Evolutionary conservation across 129 eudicot species (phyloP), one percentile per base, ranked within the genome.

Genomic region (Smallanthus sonchifolius): DNA sequence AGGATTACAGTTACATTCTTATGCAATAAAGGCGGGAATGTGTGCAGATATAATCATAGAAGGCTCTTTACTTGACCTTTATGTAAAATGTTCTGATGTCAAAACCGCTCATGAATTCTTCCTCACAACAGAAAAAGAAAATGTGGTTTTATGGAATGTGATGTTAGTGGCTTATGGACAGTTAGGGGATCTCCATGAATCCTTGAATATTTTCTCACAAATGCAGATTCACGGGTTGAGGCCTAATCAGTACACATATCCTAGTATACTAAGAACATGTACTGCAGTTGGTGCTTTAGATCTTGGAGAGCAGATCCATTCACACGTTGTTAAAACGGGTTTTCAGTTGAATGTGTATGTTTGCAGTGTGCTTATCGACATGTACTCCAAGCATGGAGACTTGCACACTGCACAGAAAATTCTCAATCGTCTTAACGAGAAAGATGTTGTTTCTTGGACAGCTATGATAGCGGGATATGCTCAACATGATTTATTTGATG

Each of bases 121-220:
- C 71, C 94, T 85, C 38, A 72, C 85, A 24, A 88, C 93, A 3
- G 72, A 67, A 76, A 91, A 48, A 55, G 86, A 91, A 63, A 95
- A 95, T 45, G 87, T 95, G 20, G 99, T 95, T 66, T 76, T 95
- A 65, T 95, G 97, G 97, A 95, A 95, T 72, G 94, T 95, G 77
- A 95, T 95, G 99, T 87, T 95, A 54, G 91, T 86, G 75, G 97
- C 97, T 13, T 91, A 95, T 77, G 99, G 99, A 69, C 96, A 88
- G 72, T 77, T 75, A 42, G 97, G 96, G 62, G 89, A 91, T 80
- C 79, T 95, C 0, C 42, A 72, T 8, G 91, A 95, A 65, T 91
- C 97, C 2, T 51, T 69, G 1, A 35, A 65, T 10, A 76, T 88
- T 10, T 95, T 85, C 67, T 80, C 80, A 1, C 84, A 79, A 69